A percentile compares a stretch with the other conserved stretches of the same genome.
Evolutionary conservation across 192 early-diverging fungal species (phyloP).

Genomic region (Radiomyces spectabilis): DNA sequence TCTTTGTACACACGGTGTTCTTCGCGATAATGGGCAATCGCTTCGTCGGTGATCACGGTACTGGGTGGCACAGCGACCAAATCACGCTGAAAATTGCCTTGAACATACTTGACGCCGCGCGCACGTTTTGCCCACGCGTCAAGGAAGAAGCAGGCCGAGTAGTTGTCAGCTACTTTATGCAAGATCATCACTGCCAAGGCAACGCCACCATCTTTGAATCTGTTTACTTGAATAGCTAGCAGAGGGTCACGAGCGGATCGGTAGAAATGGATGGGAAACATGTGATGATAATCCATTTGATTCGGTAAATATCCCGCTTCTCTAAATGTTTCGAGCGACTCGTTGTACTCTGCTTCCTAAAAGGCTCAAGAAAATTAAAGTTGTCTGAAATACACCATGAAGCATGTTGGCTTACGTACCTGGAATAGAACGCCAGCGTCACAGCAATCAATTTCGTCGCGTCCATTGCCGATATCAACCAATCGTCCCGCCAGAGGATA

Average conservation of each 20-base stretch:
- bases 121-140: slow-evolving; percentile 21
- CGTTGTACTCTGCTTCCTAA: slow-evolving; percentile 17
- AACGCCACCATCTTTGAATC: slow-evolving; percentile 18
- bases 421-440: slow-evolving; percentile 19
- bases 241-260: slow-evolving; percentile 10
- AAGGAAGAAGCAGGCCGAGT: slow-evolving; percentile 13
- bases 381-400: not conserved
- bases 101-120: not conserved
- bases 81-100: not conserved
- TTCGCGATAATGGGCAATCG: slow-evolving; percentile 12
- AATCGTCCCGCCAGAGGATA: slow-evolving; percentile 16
- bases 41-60: slow-evolving; percentile 9
- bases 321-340: slow-evolving; percentile 1
- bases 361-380: not conserved
- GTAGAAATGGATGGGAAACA: slow-evolving; percentile 25
- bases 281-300: slow-evolving; percentile 20
- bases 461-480: slow-evolving; percentile 16
- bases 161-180: slow-evolving; percentile 19
- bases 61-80: not conserved
- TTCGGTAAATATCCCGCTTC: slow-evolving; percentile 14
- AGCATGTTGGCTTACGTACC: not conserved
- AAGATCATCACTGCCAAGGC: slow-evolving; percentile 21
- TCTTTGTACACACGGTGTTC: slow-evolving; percentile 3
- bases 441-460: slow-evolving; percentile 14
- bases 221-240: slow-evolving; percentile 10